Evolutionary conservation across 2,329 filamentous ascomycete species (phyloP).

Genomic region (Pleomassaria siparia): DNA sequence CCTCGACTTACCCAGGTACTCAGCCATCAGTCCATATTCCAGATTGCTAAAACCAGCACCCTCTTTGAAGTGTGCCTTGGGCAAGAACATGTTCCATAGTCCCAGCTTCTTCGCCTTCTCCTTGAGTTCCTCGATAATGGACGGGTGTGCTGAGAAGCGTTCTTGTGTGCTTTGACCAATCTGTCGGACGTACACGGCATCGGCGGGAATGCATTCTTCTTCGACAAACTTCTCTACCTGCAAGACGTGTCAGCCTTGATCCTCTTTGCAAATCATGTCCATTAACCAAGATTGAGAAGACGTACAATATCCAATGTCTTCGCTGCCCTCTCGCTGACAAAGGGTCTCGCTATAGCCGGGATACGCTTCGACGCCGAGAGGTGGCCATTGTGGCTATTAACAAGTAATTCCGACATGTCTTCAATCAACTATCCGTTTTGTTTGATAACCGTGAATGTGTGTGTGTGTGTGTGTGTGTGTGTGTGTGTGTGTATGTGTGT

Average conservation of each 20-base stretch:
- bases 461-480: not conserved
- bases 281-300: not conserved
- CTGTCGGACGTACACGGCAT: constrained; percentile 77
- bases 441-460: not conserved
- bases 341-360: constrained; percentile 59
- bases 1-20: constrained; percentile 85
- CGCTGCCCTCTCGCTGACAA: constrained; percentile 81
- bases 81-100: constrained; percentile 98
- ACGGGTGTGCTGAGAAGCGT: constrained; percentile 77
- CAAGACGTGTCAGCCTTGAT: not conserved
- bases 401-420: constrained; percentile 39
- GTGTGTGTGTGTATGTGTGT: too few species aligned
- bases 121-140: constrained; percentile 87
- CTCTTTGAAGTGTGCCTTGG: constrained; percentile 92
- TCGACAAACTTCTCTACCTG: constrained; percentile 94
- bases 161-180: constrained; percentile 68
- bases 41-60: constrained; percentile 93
- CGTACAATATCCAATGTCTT: constrained; percentile 75
- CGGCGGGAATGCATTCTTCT: constrained; percentile 79
- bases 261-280: not conserved
- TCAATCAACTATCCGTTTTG: too few species aligned
- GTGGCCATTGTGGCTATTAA: constrained; percentile 40
- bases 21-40: constrained; percentile 97
- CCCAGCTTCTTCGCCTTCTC: constrained; percentile 77
- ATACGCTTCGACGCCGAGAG: constrained; percentile 57